Evolutionary conservation across 257 asterid genomes (phyloP).

Genomic region (Plectranthus barbatus): DNA sequence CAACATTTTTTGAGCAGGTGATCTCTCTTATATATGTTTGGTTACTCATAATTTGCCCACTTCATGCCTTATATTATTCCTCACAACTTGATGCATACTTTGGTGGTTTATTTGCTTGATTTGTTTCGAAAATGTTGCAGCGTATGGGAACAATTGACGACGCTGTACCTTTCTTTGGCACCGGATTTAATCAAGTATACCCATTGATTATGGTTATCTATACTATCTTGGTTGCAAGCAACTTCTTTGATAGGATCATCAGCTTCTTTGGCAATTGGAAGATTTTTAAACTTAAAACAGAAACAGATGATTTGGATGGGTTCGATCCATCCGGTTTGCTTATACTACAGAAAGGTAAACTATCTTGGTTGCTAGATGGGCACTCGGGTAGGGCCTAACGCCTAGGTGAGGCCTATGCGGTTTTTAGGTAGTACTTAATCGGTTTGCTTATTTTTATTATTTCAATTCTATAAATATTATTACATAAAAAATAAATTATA

Average conservation of each 20-base stretch:
- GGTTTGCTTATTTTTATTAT: too few species aligned
- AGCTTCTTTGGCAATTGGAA: constrained; percentile 92
- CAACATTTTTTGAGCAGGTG: constrained; percentile 87
- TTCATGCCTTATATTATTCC: not conserved
- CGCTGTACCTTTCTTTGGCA: constrained; percentile 92
- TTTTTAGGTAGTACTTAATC: too few species aligned
- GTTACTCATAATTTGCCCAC: not conserved
- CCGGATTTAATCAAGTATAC: constrained; percentile 83
- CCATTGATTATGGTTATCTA: constrained; percentile 97
- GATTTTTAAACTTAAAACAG: constrained; percentile 62
- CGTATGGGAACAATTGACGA: constrained; percentile 93
- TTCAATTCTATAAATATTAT: too few species aligned
- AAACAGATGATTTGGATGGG: constrained; percentile 84
- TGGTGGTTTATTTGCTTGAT: constrained; percentile 1
- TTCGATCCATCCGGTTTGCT: constrained; percentile 96
- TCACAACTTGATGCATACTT: not conserved
- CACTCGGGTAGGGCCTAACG: not conserved
- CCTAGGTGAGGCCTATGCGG: too few species aligned
- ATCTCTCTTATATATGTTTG: constrained; percentile 16
- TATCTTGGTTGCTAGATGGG: not conserved
- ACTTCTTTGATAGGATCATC: constrained; percentile 80
- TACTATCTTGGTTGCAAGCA: constrained; percentile 89
- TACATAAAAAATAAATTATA: too few species aligned
- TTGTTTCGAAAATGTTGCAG: constrained; percentile 42
- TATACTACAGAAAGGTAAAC: constrained; percentile 78